Evolutionary conservation across 345 rosid species (phyloP), one percentile per base, ranked within the genome.

Genomic region (Trapa bicornis): DNA sequence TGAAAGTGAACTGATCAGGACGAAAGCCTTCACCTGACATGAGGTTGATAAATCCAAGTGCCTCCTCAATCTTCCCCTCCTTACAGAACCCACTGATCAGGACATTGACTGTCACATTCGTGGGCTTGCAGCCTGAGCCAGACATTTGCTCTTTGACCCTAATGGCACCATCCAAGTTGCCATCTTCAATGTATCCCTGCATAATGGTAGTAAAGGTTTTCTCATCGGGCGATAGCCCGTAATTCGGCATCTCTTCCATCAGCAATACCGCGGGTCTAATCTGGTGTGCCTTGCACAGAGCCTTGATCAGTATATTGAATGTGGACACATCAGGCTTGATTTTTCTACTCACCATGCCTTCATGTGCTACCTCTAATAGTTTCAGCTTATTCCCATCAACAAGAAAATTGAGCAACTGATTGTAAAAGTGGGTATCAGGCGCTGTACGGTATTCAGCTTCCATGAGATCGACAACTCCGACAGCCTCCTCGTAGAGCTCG

Each of bases 121-220:
- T 85, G 69, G 73, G 80, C 13, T 57, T 62, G 78, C 87, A 81
- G 16, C 94, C 86, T 42, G 70, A 71, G 36, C 64, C 87, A 71
- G 61, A 77, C 97, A 90, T 86, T 8, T 80, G 85, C 63, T 78
- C 92, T 71, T 75, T 83, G 43, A 90, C 73, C 68, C 92, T 84
- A 73, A 88, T 68, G 1, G 98, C 98, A 53, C 89, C 89, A 71
- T 82, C 83, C 72, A 90, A 70, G 68, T 90, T 80, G 1, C 97
- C 97, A 72, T 88, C 94, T 73, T 87, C 92, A 13, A 90, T 84
- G 72, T 74, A 87, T 32, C 97, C 98, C 67, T 90, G 91, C 90
- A 93, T 93, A 65, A 93, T 69, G 1, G 95, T 93, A 1, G 92
- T 90, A 75, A 84, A 90, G 0, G 96, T 87, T 72, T 81, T 87